Evolutionary conservation across 2,329 filamentous ascomycete species (phyloP), one percentile per base, ranked within the genome.

Genomic region (Aaosphaeria pasadenensis): DNA sequence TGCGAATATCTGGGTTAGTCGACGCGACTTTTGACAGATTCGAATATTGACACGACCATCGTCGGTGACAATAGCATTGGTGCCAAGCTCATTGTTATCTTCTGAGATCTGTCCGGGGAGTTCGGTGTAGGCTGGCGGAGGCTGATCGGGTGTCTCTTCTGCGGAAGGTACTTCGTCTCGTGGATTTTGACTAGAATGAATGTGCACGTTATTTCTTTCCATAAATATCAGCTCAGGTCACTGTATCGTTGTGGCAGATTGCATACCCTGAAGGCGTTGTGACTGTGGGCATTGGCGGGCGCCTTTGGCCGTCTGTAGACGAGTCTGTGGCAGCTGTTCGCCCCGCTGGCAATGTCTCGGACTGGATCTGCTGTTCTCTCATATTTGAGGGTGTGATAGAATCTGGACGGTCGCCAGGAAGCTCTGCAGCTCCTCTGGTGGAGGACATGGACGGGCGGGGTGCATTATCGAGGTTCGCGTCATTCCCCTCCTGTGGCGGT

Each of bases 21-120:
- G 58, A 11, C 63, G 62, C 35, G 59, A 61, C 54, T 67, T 69
- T 49, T 71, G 67, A 40, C 70, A 62, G 56, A 73, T 73, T 43
- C 59, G 60, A 42, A 73, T 72, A 45, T 73, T 70, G 45, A 73
- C 69, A 51, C 70, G 66, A 28, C 70, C 70, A 54, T 73, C 70
- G 7, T 64, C 61, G 6, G 60, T 59, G 17, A 70, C 63, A 6
- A 62, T 49, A 2, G 78, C 80, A 70, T 77, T 79, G 7, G 71
- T 71, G 42, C 71, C 70, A 36, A 73, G 50, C 33, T 66, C 71
- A 35, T 64, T 59, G 33, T 68, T 67, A 32, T 73, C 68, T 48
- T 67, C 61, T 17, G 54, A 48, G 29, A 74, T 65, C 42, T 71
- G 68, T 46, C 72, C 71, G 31, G 70, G 70, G 7, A 60, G 54